A percentile compares a stretch with the other conserved stretches of the same genome.
These are phyloP conservation scores for Abelmoschus esculentus DNA, from an alignment of 345 rosid genomes.

Conservation along the genomic window DNA sequence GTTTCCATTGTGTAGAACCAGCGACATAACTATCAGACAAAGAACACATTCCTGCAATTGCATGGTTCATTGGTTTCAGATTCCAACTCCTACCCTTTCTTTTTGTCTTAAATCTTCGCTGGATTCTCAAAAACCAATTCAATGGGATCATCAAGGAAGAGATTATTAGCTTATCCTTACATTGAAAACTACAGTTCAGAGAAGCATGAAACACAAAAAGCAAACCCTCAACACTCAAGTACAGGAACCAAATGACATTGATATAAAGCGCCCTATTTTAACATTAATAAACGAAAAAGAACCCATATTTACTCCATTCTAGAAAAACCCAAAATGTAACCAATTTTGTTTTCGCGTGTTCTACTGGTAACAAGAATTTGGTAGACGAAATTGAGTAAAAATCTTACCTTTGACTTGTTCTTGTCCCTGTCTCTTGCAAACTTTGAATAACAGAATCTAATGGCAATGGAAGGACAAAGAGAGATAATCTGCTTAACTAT, in stretches of 20 bases:
- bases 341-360: too few species aligned
- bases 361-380: neutral
- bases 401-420: slow-evolving; percentile 1
- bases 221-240: neutral
- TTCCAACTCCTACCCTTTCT: neutral
- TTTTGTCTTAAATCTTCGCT: neutral
- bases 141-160: neutral
- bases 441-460: neutral
- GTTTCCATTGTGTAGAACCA: neutral
- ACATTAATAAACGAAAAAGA: neutral
- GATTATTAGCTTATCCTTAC: neutral
- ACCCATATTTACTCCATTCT: neutral
- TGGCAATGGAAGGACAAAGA: neutral
- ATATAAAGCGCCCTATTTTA: neutral
- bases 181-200: neutral
- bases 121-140: neutral
- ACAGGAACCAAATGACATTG: neutral
- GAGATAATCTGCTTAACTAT: neutral
- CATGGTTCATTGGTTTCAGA: neutral
- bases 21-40: neutral
- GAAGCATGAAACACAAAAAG: neutral
- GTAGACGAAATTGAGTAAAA: neutral
- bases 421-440: neutral
- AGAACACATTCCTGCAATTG: neutral
- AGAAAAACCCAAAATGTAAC: neutral